Conservation (phyloP, 345 rosid species). For the Limnanthes douglasii region DNA sequence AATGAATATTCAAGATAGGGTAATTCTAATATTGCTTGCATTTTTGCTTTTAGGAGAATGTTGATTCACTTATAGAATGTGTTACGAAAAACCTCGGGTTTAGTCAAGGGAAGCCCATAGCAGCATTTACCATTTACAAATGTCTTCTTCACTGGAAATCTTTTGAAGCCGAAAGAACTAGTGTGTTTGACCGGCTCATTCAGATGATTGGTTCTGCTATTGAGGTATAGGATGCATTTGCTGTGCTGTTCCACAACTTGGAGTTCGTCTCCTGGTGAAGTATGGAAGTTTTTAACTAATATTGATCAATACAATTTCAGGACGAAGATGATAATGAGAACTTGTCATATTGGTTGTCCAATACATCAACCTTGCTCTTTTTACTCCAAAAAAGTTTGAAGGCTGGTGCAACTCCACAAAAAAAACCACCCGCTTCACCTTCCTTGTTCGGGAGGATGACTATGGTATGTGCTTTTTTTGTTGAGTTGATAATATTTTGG, state of each 20-base stretch:
- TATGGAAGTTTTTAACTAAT: conserved; percentile 3
- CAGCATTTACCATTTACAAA: conserved; percentile 89
- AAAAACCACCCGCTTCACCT: conserved; percentile 66
- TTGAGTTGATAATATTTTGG: too few species aligned
- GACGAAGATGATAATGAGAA: conserved; percentile 83
- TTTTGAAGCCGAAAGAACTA: conserved; percentile 92
- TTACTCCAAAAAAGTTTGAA: conserved; percentile 77
- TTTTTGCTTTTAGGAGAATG: conserved; percentile 49
- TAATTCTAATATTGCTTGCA: conserved; percentile 7
- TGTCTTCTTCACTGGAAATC: conserved; percentile 98
- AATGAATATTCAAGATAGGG: conserved; percentile 5
- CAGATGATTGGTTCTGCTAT: conserved; percentile 98
- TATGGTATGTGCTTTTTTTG: conserved; percentile 32
- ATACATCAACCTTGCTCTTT: conserved; percentile 72
- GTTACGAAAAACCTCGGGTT: conserved; percentile 63
- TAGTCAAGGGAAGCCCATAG: conserved; percentile 79
- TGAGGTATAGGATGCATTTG: conserved; percentile 42
- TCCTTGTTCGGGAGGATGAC: conserved; percentile 97
- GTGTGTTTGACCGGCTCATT: conserved; percentile 90
- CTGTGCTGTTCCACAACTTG: neutral
- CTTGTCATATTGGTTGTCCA: conserved; percentile 97
- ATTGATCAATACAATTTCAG: conserved; percentile 27
- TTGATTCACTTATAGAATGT: conserved; percentile 73
- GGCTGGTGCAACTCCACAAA: conserved; percentile 50
- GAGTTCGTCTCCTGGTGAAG: too few species aligned